These are phyloP conservation scores for Brasenia schreberi DNA, from an alignment of 164 flowering plant species.

Conservation along the genomic window DNA sequence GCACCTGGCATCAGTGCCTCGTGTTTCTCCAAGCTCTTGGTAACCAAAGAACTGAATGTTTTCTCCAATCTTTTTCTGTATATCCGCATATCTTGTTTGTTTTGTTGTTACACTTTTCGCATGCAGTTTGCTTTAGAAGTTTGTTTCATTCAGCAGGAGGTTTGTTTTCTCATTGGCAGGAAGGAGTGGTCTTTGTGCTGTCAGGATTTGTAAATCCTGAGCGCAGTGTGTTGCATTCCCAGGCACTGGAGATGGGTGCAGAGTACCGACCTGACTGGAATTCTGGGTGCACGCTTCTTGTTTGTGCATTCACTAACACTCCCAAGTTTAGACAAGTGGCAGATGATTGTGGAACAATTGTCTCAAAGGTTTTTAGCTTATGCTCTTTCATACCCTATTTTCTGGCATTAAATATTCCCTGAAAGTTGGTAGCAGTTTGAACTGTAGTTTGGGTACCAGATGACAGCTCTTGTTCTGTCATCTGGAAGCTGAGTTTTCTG, in stretches of 20 bases:
- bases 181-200: constrained; percentile 84
- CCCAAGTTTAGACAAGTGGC: constrained; percentile 92
- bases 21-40: constrained; percentile 55
- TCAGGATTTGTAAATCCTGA: constrained; percentile 97
- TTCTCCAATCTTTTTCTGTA: background rate
- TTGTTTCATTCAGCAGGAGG: background rate
- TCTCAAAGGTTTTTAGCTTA: constrained; percentile 47
- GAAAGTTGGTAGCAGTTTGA: no score
- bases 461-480: no score
- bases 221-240: constrained; percentile 58
- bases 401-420: no score
- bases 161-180: constrained; percentile 30
- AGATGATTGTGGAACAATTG: constrained; percentile 77
- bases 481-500: no score
- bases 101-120: background rate
- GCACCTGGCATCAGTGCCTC: constrained; percentile 6
- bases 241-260: constrained; percentile 89
- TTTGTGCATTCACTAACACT: constrained; percentile 87
- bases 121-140: background rate
- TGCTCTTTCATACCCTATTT: background rate
- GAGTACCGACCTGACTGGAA: constrained; percentile 80
- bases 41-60: constrained; percentile 8
- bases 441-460: no score
- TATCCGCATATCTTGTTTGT: background rate
- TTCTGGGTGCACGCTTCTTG: constrained; percentile 67